Evolutionary conservation across 257 asterid genomes (phyloP), one percentile per base, ranked within the genome.

Genomic region (Primulina tabacum): DNA sequence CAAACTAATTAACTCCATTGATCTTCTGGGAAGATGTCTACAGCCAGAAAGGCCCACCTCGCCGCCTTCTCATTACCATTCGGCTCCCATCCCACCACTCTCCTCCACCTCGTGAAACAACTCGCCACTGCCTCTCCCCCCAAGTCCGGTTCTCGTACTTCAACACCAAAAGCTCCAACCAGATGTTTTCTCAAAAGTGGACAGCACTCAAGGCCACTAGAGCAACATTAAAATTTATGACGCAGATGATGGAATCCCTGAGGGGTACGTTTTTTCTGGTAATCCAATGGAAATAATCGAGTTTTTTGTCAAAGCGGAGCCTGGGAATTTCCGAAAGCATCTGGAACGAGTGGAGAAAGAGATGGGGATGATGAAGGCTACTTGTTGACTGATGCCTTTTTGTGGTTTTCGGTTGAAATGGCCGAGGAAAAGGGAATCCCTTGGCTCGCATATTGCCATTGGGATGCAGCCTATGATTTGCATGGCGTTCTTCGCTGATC

Each of bases 401-500:
- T 86, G 63, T 77, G 82, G 81, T 86, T 86, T 57, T 66, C 82
- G 7, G 61, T 59, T 10, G 78, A 77, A 5, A 68, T 82, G 32
- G 85, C 92, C 17, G 72, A 37, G 68, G 84, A 82, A 26, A 35
- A 63, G 55, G 75, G 75, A 10, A 82, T 75, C 55, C 69, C 73
- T 18, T 86, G 89, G 92, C 62, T 84, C 53, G 83, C 89, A 24
- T 69, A 84, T 4, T n/a, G n/a, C n/a, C n/a, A n/a, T n/a, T 87
- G 89, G 92, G 81, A 82, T 1, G 77, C 89, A 24, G 64, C 92
- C 95, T 3, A 76, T 84, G 60, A 80, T 88, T n/a, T 73, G 85
- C 24, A 80, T 86, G 70, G 90, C 92, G 0, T 81, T 86, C 57
- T 84, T 84, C 0, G 95, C 89, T 1, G 95, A 88, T 79, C 90